Base-by-base conservation (phyloP, 2,329 filamentous ascomycete species). In the Aspergillus texensis region DNA sequence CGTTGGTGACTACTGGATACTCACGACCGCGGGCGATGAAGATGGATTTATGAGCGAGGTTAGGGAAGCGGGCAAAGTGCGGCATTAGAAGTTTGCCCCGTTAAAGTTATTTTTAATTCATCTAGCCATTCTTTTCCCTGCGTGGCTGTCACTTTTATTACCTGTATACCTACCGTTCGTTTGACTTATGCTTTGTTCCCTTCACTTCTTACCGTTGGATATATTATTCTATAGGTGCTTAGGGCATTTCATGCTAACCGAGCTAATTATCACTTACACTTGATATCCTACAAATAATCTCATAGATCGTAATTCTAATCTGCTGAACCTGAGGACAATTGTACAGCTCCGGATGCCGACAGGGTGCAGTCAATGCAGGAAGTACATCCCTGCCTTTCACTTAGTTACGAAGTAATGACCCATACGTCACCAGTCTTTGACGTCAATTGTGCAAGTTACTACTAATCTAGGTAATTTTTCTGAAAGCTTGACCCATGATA, bases 41-140 rank as follows among this genome's bases (percentile, higher is more conserved):
- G 78, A 81, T 62, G 75, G 74, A 26, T 81, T 81, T 65, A 79
- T 81, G 67, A 70, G 73, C 55, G 77, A 78, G 57, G 77, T 81
- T 32, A 71, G 78, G 28, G 77, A 80, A 62, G 79, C 79, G 48
- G 79, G 79, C 30, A 80, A 79, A 61, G 75, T 80, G 30, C 74
- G 74, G 57, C 19, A 63, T 48, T 65, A 65, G 30, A 21, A 48
- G 39, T 34, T 48, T 50, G 14, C 10, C 28, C 48, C 8, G 32
- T 41, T 57, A 5, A 4, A 36, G 4, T 52, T 28, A 30, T 53
- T 46, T 34, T n/a, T 54, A 48, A 30, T 54, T 39, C 12, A 12
- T 55, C 6, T 16, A 55, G 34, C 32, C 32, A 39, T 6, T 26
- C n/a, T 28, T 26, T 19, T 5, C 30, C 21, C 12, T 12, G 36